Evolutionary conservation across 306 rosid species (phyloP), one percentile per base, ranked within the genome.

Genomic region (Dalbergia cultrata): DNA sequence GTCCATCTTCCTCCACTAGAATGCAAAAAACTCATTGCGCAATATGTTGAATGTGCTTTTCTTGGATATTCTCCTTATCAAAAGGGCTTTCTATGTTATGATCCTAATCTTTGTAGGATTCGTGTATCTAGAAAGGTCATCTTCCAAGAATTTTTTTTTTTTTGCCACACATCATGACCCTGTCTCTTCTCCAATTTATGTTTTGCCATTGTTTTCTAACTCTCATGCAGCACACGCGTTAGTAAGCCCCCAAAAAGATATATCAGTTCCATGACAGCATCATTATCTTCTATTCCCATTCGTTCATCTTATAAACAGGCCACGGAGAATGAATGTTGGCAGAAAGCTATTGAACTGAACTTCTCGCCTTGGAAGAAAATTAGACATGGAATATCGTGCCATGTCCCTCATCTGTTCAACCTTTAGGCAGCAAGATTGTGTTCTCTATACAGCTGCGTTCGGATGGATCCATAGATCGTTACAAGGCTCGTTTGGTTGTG

Each of bases 261-360:
- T 41, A 21, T 21, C 1, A 21, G 4, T 37, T 72, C 39, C 9
- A 7, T 59, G n/a, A 74, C 58, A 74, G 16, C 58, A 59, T 41
- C 44, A 8, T 41, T 74, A 19, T 39, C 69, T 5, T 74, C 21
- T 58, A 53, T 37, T 77, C 13, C 10, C 65, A 39, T 58, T 14
- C 61, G 26, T 16, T 39, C 59, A 0, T 79, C 57, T 3, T 68
- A 78, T 45, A 67, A 68, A 53, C 61, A 78, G 9, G 82, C 82
- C 0, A 31, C 44, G 18, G 50, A 68, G 22, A 60, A 57, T 68
- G 16, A 57, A 39, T 69, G 76, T 68, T 68, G 61, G 69, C 21
- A 12, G 18, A 4, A 68, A 9, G 67, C 50, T 13, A 43, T 78
- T 2, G n/a, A 69, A 54, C 47, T 4, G 61, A 78, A 68, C 75